Conservation (phyloP, 1,284 basidiomycete genomes). For the Coniferiporia sulphurascens region DNA sequence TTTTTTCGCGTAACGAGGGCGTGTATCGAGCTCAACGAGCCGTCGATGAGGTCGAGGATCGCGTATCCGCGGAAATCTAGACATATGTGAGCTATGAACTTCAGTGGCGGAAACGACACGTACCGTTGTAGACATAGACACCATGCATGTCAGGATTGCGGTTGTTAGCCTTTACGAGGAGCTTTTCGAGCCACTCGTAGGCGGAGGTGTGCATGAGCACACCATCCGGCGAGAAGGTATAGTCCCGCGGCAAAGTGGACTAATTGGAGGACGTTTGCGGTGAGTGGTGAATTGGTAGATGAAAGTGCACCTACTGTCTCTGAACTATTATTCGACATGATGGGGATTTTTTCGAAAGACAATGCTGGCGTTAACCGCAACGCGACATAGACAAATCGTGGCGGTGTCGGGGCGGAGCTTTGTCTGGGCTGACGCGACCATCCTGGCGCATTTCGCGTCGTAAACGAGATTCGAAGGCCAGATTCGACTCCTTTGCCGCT, state of each 20-base stretch:
- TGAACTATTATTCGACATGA: not conserved
- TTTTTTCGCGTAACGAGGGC: slow-evolving; percentile 32
- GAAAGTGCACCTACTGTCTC: not conserved
- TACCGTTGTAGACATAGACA: slow-evolving; percentile 40
- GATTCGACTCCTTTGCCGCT: too few species aligned
- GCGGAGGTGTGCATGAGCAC: slow-evolving; percentile 30
- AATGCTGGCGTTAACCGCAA: not conserved
- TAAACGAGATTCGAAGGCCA: too few species aligned
- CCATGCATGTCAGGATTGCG: slow-evolving; percentile 34
- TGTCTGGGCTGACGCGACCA: not conserved
- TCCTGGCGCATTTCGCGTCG: not conserved
- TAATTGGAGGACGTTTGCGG: not conserved
- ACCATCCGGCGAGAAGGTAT: slow-evolving; percentile 31
- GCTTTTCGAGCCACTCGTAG: slow-evolving; percentile 26
- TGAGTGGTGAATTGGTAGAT: not conserved
- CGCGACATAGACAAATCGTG: not conserved
- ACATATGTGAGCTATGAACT: not conserved
- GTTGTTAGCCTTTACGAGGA: slow-evolving; percentile 31
- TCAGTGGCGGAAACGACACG: too few species aligned
- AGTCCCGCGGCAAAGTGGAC: slow-evolving; percentile 16
- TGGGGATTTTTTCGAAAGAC: not conserved
- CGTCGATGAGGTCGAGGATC: slow-evolving; percentile 32
- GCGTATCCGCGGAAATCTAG: not conserved
- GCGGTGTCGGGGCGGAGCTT: not conserved
- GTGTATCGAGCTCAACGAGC: slow-evolving; percentile 28